Base-by-base conservation (phyloP, 768 basidiomycete genomes). In the Naganishia onofrii region DNA sequence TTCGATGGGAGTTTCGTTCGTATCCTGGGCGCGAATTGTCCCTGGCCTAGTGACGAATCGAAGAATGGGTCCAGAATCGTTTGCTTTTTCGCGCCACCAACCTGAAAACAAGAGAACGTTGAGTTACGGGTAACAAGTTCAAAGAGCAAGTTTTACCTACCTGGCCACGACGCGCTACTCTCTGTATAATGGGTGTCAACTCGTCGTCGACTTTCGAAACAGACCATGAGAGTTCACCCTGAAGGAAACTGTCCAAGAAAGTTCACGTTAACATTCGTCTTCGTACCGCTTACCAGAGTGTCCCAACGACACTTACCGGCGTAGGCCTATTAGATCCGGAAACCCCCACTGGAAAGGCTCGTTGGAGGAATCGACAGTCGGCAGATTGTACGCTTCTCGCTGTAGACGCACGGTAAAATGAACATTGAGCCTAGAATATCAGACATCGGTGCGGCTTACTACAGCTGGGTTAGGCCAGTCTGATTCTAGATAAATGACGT, bases 281-380 rank as follows among this genome's bases (percentile, higher is more conserved):
- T 12, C 75, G 66, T 23, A 12, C 19, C n/a, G n/a, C 21, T 51
- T 3, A 13, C 31, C 21, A 42, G 6, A 29, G 5, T 10, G 12
- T 42, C 36, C 29, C 42, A 15, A 9, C 42, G 13, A 15, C 5
- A 82, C 87, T 67, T 78, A 94, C 92, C 85, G 81, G 72, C 93
- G 87, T 66, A 99, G 85, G 2, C 89, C 93, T 77, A 96, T 92
- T 1, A 99, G 86, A 78, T 98, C 96, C n/a, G 94, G 92, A 72
- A 93, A 83, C 4, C 92, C 93, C 95, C 95, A 99, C 75, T 92
- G 91, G 80, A 99, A 98, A 0, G 90, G 88, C 72, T 97, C 94
- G 67, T 93, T 89, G 0, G 93, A 95, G 46, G 87, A 86, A 77
- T 97, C 93, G 8, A 95, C 90, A 0, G 88, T 86, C 0, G 95